Percentiles rank a stretch among this genome's conserved stretches.
These are phyloP conservation scores for Opeltia flavorubescens DNA, from an alignment of 495 filamentous ascomycete species.

Conservation along the genomic window DNA sequence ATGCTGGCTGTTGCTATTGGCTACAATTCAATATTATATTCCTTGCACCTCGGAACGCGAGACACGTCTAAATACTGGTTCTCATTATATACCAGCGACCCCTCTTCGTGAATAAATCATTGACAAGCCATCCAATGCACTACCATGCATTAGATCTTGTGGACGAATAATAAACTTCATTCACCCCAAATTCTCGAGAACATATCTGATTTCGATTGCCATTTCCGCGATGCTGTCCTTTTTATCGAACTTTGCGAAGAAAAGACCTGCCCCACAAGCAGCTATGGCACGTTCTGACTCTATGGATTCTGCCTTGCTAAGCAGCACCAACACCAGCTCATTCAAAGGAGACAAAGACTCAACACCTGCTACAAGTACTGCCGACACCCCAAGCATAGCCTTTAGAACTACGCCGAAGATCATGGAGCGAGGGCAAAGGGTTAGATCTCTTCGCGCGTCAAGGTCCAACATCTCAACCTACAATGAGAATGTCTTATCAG, in stretches of 20 bases:
- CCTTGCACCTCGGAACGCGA: neutral
- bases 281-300: constrained; percentile 13
- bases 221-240: constrained; percentile 11
- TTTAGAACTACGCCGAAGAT: constrained; percentile 11
- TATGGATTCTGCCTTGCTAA: constrained; percentile 9
- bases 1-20: neutral
- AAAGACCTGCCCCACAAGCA: constrained; percentile 1
- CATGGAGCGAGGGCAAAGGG: constrained; percentile 1
- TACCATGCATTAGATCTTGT: neutral
- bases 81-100: too few relatives aligned
- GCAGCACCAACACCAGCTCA: constrained; percentile 2
- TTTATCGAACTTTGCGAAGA: constrained; percentile 11
- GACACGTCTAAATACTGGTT: neutral
- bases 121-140: too few relatives aligned
- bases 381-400: constrained; percentile 21
- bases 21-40: neutral
- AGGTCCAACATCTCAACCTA: constrained; percentile 35
- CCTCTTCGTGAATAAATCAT: too few relatives aligned
- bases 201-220: neutral
- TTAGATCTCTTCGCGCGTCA: constrained; percentile 28
- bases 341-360: constrained; percentile 15
- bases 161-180: neutral
- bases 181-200: neutral
- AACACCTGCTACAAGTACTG: constrained; percentile 24
- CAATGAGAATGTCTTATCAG: constrained; percentile 37